phyloP scores from a whole-genome alignment of 2,329 filamentous ascomycete species.

The Fusarium sp. region DNA sequence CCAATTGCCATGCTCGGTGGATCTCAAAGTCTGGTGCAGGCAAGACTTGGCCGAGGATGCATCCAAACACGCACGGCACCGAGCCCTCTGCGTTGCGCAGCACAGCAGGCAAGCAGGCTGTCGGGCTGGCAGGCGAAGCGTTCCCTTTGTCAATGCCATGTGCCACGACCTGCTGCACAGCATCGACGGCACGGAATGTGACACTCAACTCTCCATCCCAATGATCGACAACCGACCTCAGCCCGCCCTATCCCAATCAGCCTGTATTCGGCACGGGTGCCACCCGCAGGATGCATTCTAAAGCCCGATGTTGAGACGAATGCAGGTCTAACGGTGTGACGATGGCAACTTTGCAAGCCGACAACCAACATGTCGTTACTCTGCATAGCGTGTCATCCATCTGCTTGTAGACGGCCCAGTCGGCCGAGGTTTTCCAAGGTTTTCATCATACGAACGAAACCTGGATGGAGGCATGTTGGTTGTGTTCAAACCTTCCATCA shows the following conservation, averaged over 20 bases:
- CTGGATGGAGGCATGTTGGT: conserved; percentile 11
- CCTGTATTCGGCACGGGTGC: conserved; percentile 10
- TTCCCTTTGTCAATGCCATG: conserved; percentile 30
- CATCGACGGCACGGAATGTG: conserved; percentile 41
- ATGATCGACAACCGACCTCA: conserved; percentile 30
- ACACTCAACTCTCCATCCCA: conserved; percentile 29
- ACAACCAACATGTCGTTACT: conserved; percentile 19
- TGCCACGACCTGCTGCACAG: conserved; percentile 30
- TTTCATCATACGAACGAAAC: not conserved
- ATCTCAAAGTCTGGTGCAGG: conserved; percentile 11
- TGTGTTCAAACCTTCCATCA: conserved; percentile 4
- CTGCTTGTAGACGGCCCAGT: not conserved
- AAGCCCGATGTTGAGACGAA: conserved; percentile 8
- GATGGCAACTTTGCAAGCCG: not conserved
- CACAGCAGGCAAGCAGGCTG: not conserved
- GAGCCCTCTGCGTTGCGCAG: conserved; percentile 11
- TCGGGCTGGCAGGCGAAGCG: not conserved
- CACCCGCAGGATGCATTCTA: conserved; percentile 13
- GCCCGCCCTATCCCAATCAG: conserved; percentile 22
- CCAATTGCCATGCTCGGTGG: conserved; percentile 19
- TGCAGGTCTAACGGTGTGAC: not conserved
- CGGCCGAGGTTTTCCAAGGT: not conserved
- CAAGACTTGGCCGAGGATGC: not conserved
- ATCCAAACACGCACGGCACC: conserved; percentile 5
- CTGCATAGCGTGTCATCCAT: conserved; percentile 3